Base-by-base conservation (phyloP, 176 grass and related monocot genomes). In the Aegilops bicornis region DNA sequence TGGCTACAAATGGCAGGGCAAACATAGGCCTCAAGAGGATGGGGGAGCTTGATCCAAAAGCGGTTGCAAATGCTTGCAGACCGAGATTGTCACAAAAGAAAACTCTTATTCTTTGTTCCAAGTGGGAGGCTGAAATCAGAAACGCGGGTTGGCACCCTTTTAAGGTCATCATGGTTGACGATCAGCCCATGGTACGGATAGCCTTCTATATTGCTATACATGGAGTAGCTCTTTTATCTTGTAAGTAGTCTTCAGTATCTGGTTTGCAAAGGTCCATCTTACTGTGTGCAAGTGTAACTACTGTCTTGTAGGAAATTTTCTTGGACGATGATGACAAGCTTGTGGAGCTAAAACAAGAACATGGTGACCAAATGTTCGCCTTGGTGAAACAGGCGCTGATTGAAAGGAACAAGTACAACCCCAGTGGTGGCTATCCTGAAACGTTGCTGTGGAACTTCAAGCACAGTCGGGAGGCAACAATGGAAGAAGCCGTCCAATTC, bases 111-210 rank as follows among this genome's bases (percentile, higher is more conserved):
- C 27, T 88, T 5, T 81, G 72, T 47, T 88, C 82, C 4, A 74
- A 93, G 3, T 93, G 86, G 91, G 72, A 93, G 73, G 67, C 69
- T 43, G 83, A 90, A 88, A 23, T 88, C 23, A 88, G 75, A 56
- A 82, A 86, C 5, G 64, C 91, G 7, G 73, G 75, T 6, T 93
- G 88, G 86, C 83, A 90, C 58, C 88, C 91, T 47, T 93, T 90
- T 37, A 85, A 76, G 80, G 64, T 93, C 23, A 11, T 90, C 52
- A 69, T 24, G 22, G 33, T 83, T 27, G 42, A 87, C 42, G 83
- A 79, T 45, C 67, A 90, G 69, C 3, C 5, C 9, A 56, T 73
- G 88, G 91, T 93, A 79, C 22, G 19, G 19, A 23, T 19, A 0
- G 22, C 0, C 8, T 61, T 23, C 58, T 23, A 61, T 22, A 56